These are phyloP conservation scores for Syncephalastrum monosporum DNA, from an alignment of 371 early-diverging fungal genomes.

Conservation along the genomic window DNA sequence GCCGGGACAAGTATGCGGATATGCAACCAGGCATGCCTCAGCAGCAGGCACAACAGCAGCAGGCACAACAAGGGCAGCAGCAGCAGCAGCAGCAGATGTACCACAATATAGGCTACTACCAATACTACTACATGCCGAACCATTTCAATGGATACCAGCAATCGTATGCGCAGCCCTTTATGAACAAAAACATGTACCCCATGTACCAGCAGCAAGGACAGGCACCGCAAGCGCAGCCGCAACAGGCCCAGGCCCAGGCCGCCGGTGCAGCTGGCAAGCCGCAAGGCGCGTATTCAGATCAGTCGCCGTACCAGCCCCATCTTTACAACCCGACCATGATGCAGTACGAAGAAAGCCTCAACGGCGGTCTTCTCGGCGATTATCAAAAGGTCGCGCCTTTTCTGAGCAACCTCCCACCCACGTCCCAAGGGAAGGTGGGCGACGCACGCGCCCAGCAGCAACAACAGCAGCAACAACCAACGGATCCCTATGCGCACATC, in stretches of 20 bases:
- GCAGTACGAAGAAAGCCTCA: conserved; percentile 1
- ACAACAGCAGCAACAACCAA: background rate
- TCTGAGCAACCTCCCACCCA: conserved; percentile 2
- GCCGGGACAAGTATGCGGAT: conserved; percentile 25
- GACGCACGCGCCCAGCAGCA: conserved; percentile 1
- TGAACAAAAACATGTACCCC: conserved; percentile 84
- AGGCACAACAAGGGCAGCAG: conserved; percentile 23
- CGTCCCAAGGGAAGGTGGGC: background rate
- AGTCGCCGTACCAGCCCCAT: conserved; percentile 12
- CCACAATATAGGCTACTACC: conserved; percentile 56
- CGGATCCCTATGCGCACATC: background rate
- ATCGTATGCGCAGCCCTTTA: conserved; percentile 79
- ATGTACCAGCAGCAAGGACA: conserved; percentile 52
- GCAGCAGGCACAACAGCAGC: conserved; percentile 7
- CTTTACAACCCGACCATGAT: conserved; percentile 37
- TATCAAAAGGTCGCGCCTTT: conserved; percentile 36
- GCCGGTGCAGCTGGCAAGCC: conserved; percentile 33
- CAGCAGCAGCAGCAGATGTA: conserved; percentile 23
- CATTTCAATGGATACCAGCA: conserved; percentile 69
- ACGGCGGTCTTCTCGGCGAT: conserved; percentile 35
- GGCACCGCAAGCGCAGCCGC: conserved; percentile 45
- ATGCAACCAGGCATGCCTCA: conserved; percentile 8
- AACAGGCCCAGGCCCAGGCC: conserved; percentile 38
- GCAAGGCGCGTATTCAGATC: too few relatives aligned
- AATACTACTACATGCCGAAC: conserved; percentile 72